Evolutionary conservation across 192 early-diverging fungal genomes (phyloP).

Genomic region (Coemansia sp.): DNA sequence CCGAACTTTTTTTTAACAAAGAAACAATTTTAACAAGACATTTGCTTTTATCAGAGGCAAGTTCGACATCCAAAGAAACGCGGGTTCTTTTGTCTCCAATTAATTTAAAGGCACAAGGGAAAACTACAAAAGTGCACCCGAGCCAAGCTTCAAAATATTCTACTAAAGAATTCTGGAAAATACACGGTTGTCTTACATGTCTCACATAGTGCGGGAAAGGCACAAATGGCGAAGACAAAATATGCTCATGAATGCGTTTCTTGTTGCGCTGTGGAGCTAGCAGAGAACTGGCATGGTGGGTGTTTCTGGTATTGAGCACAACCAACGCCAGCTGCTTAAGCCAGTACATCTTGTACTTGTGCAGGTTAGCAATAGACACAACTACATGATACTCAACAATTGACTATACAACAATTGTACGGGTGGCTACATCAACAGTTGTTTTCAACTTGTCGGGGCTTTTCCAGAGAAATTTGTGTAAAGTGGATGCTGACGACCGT

Average conservation of each 20-base stretch:
- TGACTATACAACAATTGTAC: conserved; percentile 35
- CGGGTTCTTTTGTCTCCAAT: too few species aligned
- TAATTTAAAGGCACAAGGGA: too few species aligned
- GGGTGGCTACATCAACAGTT: conserved; percentile 24
- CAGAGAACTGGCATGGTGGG: too few species aligned
- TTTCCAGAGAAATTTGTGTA: conserved; percentile 18
- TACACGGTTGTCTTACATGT: not conserved
- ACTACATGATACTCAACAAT: conserved; percentile 30
- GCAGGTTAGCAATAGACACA: conserved; percentile 29
- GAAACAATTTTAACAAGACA: too few species aligned
- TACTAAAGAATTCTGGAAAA: not conserved
- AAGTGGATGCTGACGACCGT: conserved; percentile 25
- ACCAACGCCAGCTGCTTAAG: conserved; percentile 21
- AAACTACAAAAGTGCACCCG: too few species aligned
- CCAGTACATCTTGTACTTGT: conserved; percentile 35
- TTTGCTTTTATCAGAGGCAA: too few species aligned
- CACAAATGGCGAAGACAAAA: not conserved
- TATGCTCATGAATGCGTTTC: not conserved
- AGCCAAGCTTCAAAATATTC: not conserved
- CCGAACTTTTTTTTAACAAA: too few species aligned
- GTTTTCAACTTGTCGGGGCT: conserved; percentile 29
- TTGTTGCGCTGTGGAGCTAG: not conserved
- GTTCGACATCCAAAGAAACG: too few species aligned
- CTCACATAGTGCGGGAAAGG: not conserved
- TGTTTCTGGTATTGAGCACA: not conserved